Base-by-base conservation (phyloP, 192 early-diverging fungal genomes). In the Pilobolus umbonatus region DNA sequence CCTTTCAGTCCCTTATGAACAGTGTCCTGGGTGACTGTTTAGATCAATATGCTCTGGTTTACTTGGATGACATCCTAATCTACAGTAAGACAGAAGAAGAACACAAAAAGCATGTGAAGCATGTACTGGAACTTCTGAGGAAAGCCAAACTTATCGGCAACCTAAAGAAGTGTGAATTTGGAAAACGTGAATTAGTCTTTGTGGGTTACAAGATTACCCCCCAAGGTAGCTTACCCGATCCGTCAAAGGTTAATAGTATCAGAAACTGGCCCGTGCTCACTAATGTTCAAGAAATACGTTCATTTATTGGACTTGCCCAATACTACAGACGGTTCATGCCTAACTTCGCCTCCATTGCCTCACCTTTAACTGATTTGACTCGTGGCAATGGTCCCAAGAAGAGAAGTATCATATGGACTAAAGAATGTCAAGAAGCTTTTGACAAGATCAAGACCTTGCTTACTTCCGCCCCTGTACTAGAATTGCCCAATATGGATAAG, bases 11-110 rank as follows among this genome's bases (percentile, higher is more conserved):
- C 0, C 10, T 57, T 4, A 57, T 65, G 55, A 59, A 59, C 32
- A 14, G 10, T 0, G 21, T 57, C 0, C 34, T 65, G 21, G 9
- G 2, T 1, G 29, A 45, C 11, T 53, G 29, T 28, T 9, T 57
- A 0, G 56, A 58, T 22, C n/a, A 52, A 0, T 65, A 52, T 29
- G 45, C 47, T 34, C 1, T 78, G 3, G 76, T 77, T 2, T 79
- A 75, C 45, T n/a, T 79, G 1, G 77, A 79, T 49, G 68, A 79
- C 54, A 65, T 79, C 0, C 43, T 72, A 10, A 61, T 79, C 2
- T 78, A 65, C 26, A 57, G 44, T 15, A 51, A 60, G 7, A 56
- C 58, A 3, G 24, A 59, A 34, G 22, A 68, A 14, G 39, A 77
- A 69, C 77, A 72, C 40, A 12, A 69, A 21, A 4, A 62, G 17